A percentile compares a stretch with the other conserved stretches of the same genome.
Conservation (phyloP, 2,329 filamentous ascomycete species). For the Aspergillus spinulosporus region DNA sequence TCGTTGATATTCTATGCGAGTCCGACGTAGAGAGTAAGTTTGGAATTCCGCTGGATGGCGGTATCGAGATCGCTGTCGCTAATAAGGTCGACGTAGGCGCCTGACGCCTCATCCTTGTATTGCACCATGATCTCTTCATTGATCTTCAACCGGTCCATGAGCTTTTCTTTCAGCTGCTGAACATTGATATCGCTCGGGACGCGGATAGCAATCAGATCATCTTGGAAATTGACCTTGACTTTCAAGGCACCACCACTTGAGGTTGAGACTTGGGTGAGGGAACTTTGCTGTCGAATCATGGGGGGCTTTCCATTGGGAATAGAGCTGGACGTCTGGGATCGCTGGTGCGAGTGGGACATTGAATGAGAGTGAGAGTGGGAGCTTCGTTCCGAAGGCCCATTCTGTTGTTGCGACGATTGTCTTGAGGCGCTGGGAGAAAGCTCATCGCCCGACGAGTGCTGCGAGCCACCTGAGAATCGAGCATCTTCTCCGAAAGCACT, state of each 20-base stretch:
- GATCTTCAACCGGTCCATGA: constrained; percentile 80
- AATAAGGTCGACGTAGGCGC: constrained; percentile 71
- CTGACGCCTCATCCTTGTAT: constrained; percentile 81
- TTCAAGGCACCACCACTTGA: constrained; percentile 65
- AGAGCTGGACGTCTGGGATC: constrained; percentile 35
- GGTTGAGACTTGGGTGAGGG: constrained; percentile 49
- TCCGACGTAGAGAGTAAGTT: constrained; percentile 72
- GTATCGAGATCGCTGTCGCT: constrained; percentile 78
- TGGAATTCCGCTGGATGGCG: constrained; percentile 81
- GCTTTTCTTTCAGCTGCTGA: constrained; percentile 76
- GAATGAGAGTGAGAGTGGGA: constrained; percentile 20
- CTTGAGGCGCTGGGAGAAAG: constrained; percentile 61
- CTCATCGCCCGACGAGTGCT: constrained; percentile 65
- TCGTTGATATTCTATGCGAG: constrained; percentile 28
- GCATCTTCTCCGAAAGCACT: constrained; percentile 67
- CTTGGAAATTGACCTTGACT: constrained; percentile 91
- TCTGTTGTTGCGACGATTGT: constrained; percentile 67
- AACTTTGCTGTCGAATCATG: constrained; percentile 55
- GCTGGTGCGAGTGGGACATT: constrained; percentile 35
- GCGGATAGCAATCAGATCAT: constrained; percentile 87
- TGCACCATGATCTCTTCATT: constrained; percentile 74
- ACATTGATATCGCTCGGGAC: constrained; percentile 79
- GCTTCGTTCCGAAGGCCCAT: constrained; percentile 44
- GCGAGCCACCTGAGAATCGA: constrained; percentile 69
- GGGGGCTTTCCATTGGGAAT: constrained; percentile 40